Conservation (phyloP, 305 asterid species). For the Fraxinus angustifolia region DNA sequence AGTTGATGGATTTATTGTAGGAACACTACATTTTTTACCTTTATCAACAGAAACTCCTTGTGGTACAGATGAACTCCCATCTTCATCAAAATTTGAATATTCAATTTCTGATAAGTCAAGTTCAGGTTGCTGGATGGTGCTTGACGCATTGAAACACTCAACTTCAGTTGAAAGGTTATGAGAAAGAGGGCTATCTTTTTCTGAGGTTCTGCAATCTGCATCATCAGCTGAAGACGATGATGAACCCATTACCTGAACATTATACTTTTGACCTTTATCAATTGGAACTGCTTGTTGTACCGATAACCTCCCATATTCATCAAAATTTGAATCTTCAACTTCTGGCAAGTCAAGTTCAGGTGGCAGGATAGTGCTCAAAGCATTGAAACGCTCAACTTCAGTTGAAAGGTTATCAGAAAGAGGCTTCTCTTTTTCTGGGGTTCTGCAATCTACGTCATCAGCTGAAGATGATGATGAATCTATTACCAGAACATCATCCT, state of each 20-base stretch:
- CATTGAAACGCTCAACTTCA: slow-evolving; percentile 24
- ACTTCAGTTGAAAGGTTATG: slow-evolving; percentile 24
- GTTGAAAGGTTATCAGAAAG: slow-evolving; percentile 19
- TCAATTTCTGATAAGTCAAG: slow-evolving; percentile 16
- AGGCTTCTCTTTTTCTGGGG: slow-evolving; percentile 15
- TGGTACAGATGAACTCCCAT: slow-evolving; percentile 11
- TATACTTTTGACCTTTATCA: slow-evolving; percentile 20
- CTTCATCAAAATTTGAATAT: slow-evolving; percentile 19
- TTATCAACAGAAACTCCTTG: slow-evolving; percentile 16
- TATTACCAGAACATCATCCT: slow-evolving; percentile 11
- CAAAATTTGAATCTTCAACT: slow-evolving; percentile 24
- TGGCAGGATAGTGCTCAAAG: slow-evolving; percentile 15
- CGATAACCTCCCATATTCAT: slow-evolving; percentile 23
- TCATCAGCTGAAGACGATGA: slow-evolving; percentile 25
- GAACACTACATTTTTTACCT: slow-evolving; percentile 15
- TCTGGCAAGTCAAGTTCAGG: slow-evolving; percentile 11
- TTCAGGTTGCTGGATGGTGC: slow-evolving; percentile 26
- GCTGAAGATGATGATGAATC: slow-evolving; percentile 30
- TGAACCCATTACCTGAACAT: slow-evolving; percentile 23
- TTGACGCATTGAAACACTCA: slow-evolving; percentile 21
- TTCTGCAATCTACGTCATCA: slow-evolving; percentile 19
- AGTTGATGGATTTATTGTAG: slow-evolving; percentile 23
- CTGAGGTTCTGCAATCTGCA: slow-evolving; percentile 19
- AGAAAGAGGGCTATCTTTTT: slow-evolving; percentile 16
- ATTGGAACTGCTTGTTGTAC: slow-evolving; percentile 14